These are phyloP conservation scores for Porphyrellus cyaneotinctus DNA, from an alignment of 768 basidiomycete genomes.

Conservation along the genomic window DNA sequence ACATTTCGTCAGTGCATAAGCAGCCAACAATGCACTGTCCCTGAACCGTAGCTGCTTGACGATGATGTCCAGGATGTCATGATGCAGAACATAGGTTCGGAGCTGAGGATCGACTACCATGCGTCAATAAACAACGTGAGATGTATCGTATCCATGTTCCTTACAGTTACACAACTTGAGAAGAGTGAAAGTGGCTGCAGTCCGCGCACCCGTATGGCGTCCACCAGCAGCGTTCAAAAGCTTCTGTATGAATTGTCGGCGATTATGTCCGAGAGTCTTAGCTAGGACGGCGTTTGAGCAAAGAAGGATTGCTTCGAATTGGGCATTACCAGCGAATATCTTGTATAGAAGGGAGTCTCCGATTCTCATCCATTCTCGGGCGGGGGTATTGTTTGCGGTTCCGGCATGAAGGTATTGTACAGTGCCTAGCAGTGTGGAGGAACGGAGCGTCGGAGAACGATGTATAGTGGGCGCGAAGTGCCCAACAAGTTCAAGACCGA, in stretches of 20 bases:
- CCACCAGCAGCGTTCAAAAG: slow-evolving; percentile 3
- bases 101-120: background rate
- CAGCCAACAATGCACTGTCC: slow-evolving; percentile 4
- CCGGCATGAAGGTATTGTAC: slow-evolving; percentile 4
- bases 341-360: slow-evolving; percentile 7
- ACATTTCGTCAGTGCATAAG: slow-evolving; percentile 4
- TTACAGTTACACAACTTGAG: slow-evolving; percentile 8
- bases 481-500: background rate
- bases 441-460: slow-evolving; percentile 7
- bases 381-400: background rate
- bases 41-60: slow-evolving; percentile 2
- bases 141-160: background rate
- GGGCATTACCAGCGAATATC: slow-evolving; percentile 1
- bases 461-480: background rate
- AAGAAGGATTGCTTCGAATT: background rate
- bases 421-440: background rate
- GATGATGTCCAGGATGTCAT: slow-evolving; percentile 1
- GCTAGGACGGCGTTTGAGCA: background rate
- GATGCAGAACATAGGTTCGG: background rate
- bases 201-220: background rate
- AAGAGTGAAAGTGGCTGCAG: slow-evolving; percentile 6
- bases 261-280: background rate
- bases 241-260: slow-evolving; percentile 3
- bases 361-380: slow-evolving; percentile 7
- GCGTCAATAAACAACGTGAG: background rate